Evolutionary conservation across 768 basidiomycete genomes (phyloP).

Genomic region (Termitomyces sp.): DNA sequence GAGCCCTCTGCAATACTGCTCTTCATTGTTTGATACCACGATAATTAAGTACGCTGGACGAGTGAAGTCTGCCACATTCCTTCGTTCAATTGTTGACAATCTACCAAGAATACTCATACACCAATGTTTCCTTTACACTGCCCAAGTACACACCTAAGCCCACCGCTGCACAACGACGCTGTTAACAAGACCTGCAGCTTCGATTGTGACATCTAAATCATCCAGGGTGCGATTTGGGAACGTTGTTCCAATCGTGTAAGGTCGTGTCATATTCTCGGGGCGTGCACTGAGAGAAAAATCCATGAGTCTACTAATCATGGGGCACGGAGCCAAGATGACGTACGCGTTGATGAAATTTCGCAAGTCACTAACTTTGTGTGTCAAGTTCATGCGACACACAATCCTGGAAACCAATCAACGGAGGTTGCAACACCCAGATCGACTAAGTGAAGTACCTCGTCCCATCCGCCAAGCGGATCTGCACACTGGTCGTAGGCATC

Average conservation of each 20-base stretch:
- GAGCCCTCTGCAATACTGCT: background rate
- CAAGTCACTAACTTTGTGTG: slow-evolving; percentile 83
- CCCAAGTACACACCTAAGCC: slow-evolving; percentile 27
- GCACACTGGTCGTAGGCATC: slow-evolving; percentile 82
- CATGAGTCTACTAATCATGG: background rate
- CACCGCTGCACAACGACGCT: slow-evolving; percentile 84
- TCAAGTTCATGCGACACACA: slow-evolving; percentile 83
- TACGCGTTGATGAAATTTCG: slow-evolving; percentile 88
- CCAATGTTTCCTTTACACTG: background rate
- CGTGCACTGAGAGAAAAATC: slow-evolving; percentile 44
- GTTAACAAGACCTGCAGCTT: slow-evolving; percentile 67
- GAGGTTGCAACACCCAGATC: background rate
- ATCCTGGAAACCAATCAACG: slow-evolving; percentile 38
- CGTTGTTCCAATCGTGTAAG: slow-evolving; percentile 81
- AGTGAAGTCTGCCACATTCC: background rate
- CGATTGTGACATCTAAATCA: slow-evolving; percentile 59
- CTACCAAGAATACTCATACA: slow-evolving; percentile 6
- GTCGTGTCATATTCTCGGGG: slow-evolving; percentile 53
- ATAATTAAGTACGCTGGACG: background rate
- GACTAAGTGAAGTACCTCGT: slow-evolving; percentile 47
- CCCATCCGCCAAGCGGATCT: slow-evolving; percentile 88
- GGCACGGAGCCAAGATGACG: slow-evolving; percentile 24
- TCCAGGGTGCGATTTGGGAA: slow-evolving; percentile 79
- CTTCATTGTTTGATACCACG: background rate
- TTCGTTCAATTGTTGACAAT: background rate